Evolutionary conservation across 2,329 filamentous ascomycete species (phyloP), one percentile per base, ranked within the genome.

Genomic region (Graphilbum fragrans): DNA sequence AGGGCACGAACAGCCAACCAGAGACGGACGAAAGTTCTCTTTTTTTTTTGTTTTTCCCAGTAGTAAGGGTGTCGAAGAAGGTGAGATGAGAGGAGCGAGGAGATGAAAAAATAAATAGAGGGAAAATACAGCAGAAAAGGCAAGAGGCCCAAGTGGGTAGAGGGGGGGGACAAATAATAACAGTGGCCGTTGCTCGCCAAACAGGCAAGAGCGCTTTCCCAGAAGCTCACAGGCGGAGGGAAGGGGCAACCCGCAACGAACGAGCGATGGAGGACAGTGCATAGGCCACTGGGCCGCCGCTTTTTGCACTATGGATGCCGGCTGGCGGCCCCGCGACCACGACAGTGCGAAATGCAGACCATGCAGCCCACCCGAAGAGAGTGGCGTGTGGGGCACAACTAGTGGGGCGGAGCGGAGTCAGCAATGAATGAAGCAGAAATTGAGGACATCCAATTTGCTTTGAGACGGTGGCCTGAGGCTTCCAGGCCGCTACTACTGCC

Each of bases 401-500:
- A 21, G 45, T 45, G 45, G 43, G 45, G 45, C 41, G 37, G 18
- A 22, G 23, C 32, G 31, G 29, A 31, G 29, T 34, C 39, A 44
- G 33, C 37, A 19, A 39, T 29, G 23, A 16, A 41, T 29, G 21
- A 29, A 33, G 35, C 31, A 32, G 23, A 2, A 17, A 27, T 12
- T 27, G 25, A n/a, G n/a, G n/a, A n/a, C n/a, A n/a, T n/a, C n/a
- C n/a, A n/a, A n/a, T n/a, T n/a, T n/a, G n/a, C n/a, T n/a, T n/a
- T n/a, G n/a, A n/a, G n/a, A 7, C 37, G 34, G 17, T 5, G 18
- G 41, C 44, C 41, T 43, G 21, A 45, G 40, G 44, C 36, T 9
- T 3, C 14, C 92, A 56, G 88, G 88, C 79, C 94, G 94, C 76
- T 96, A 96, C 58, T 86, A 86, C 66, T 85, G 88, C 77, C 94